Evolutionary conservation across 768 basidiomycete species (phyloP).

Genomic region (Fibroporia radiculosa): DNA sequence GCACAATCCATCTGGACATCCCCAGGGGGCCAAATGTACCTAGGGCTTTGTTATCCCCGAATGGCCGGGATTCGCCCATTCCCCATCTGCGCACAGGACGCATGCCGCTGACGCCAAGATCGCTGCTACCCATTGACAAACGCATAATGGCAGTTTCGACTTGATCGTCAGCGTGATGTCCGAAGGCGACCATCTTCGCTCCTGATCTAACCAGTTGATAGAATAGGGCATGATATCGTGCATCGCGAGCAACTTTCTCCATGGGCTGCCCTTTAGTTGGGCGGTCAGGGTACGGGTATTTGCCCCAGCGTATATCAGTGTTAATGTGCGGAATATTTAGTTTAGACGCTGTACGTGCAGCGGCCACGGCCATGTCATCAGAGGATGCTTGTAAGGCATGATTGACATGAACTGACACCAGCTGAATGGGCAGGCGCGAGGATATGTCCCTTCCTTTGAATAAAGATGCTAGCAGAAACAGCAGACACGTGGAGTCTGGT

Average conservation of each 20-base stretch:
- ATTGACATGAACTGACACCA: slow-evolving; percentile 58
- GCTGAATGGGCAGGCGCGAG: slow-evolving; percentile 14
- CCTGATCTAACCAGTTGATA: slow-evolving; percentile 32
- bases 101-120: slow-evolving; percentile 62
- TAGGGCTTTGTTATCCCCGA: slow-evolving; percentile 21
- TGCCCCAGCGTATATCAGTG: slow-evolving; percentile 58
- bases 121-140: slow-evolving; percentile 46
- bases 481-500: slow-evolving; percentile 72
- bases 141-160: slow-evolving; percentile 77
- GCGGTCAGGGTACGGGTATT: slow-evolving; percentile 38
- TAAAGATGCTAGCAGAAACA: slow-evolving; percentile 54
- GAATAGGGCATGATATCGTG: slow-evolving; percentile 49
- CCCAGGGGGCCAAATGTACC: slow-evolving; percentile 45
- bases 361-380: slow-evolving; percentile 43
- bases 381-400: slow-evolving; percentile 64
- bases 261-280: slow-evolving; percentile 35
- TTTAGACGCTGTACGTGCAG: slow-evolving; percentile 32
- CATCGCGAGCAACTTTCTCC: slow-evolving; percentile 51
- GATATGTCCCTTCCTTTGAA: slow-evolving; percentile 17
- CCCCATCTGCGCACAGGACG: slow-evolving; percentile 62
- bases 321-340: slow-evolving; percentile 34
- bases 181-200: slow-evolving; percentile 47
- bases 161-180: slow-evolving; percentile 80
- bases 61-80: slow-evolving; percentile 45
- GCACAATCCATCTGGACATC: slow-evolving; percentile 60